phyloP scores from a whole-genome alignment of 2,329 filamentous ascomycete genomes.

The Hymenoscyphus fraxineus region DNA sequence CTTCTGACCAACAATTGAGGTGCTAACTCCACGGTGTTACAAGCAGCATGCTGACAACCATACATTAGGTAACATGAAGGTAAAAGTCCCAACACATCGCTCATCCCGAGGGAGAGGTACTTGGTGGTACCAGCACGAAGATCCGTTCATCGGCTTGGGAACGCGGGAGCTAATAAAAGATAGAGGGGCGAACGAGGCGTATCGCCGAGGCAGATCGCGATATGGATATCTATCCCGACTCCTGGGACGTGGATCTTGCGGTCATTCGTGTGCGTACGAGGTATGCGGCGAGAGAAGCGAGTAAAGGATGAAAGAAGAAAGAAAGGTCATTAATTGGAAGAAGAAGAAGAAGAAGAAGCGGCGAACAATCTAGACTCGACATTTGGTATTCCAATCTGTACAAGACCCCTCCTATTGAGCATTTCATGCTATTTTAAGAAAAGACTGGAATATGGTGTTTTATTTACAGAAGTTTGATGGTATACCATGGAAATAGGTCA shows the following conservation, averaged over 20 bases:
- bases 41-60: not conserved
- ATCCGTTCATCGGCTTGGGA: not conserved
- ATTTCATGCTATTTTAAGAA: too few species aligned
- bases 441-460: too few species aligned
- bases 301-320: not conserved
- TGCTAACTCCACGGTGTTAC: not conserved
- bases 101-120: not conserved
- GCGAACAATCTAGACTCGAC: too few species aligned
- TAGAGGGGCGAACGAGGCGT: not conserved
- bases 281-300: not conserved
- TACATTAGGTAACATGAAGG: not conserved
- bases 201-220: not conserved
- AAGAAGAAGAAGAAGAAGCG: too few species aligned
- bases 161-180: not conserved
- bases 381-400: too few species aligned
- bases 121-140: not conserved
- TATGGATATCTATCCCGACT: not conserved
- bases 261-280: not conserved
- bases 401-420: too few species aligned
- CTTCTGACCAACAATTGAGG: not conserved
- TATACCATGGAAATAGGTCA: too few species aligned
- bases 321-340: not conserved
- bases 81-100: not conserved
- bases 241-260: not conserved
- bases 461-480: too few species aligned